Evolutionary conservation across 139 green algal genomes (phyloP).

Genomic region (Chlamydomonas applanata): DNA sequence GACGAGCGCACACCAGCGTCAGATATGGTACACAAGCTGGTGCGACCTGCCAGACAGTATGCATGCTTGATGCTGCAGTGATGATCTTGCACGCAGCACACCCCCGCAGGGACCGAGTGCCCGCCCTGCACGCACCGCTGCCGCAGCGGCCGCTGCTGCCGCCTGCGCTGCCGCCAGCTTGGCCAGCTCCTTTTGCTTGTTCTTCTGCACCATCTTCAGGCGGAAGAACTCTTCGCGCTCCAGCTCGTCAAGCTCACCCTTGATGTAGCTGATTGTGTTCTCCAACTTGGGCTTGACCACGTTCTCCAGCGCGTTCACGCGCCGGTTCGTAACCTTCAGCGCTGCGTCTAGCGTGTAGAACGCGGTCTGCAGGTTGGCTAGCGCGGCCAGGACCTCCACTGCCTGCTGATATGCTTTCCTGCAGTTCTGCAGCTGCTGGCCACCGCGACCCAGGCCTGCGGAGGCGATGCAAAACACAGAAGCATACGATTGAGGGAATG

Average conservation of each 20-base stretch:
- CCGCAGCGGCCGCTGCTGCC: too few species aligned
- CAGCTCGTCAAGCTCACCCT: conserved; percentile 98
- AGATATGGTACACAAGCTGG: too few species aligned
- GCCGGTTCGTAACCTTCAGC: conserved; percentile 94
- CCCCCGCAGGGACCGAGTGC: too few species aligned
- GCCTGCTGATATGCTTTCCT: conserved; percentile 77
- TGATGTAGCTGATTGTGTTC: conserved; percentile 99
- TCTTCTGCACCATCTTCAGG: conserved; percentile 82
- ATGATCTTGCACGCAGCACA: too few species aligned
- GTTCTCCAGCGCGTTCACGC: conserved; percentile 99
- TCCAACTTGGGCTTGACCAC: conserved; percentile 94
- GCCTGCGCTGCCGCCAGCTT: neutral
- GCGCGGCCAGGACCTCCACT: conserved; percentile 90
- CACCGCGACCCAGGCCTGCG: conserved; percentile 85
- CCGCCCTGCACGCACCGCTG: too few species aligned
- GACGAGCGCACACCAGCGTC: too few species aligned
- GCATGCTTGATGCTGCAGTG: too few species aligned
- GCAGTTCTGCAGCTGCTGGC: conserved; percentile 90
- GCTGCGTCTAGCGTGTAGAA: conserved; percentile 97
- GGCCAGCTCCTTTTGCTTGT: conserved; percentile 55
- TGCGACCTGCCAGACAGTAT: too few species aligned
- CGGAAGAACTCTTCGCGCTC: conserved; percentile 99
- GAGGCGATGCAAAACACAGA: neutral
- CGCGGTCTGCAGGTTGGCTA: conserved; percentile 93
- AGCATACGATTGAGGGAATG: neutral